Percentiles rank a stretch among this genome's conserved stretches.
Evolutionary conservation across 352 stramenopile species (phyloP).

Genomic region (Pythium brachiatum): DNA sequence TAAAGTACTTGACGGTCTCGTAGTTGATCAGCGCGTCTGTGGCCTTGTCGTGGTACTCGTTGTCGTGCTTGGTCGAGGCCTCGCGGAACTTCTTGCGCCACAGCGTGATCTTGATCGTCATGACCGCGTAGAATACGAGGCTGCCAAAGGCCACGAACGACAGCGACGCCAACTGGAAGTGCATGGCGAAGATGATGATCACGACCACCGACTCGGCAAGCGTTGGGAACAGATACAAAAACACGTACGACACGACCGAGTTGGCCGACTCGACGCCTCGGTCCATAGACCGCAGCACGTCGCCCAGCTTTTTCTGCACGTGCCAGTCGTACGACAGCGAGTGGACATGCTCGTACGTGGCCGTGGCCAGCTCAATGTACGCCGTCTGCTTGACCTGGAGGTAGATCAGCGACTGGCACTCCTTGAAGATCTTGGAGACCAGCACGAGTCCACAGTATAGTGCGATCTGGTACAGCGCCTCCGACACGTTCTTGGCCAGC

Average conservation of each 20-base stretch:
- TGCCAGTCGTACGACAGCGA: conserved; percentile 97
- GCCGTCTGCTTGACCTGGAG: conserved; percentile 96
- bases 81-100: conserved; percentile 98
- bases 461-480: conserved; percentile 55
- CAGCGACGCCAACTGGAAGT: conserved; percentile 92
- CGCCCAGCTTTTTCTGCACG: conserved; percentile 96
- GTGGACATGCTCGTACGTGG: conserved; percentile 97
- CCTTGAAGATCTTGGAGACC: conserved; percentile 90
- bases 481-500: conserved; percentile 48
- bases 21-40: conserved; percentile 98
- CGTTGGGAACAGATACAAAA: conserved; percentile 95
- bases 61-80: conserved; percentile 92
- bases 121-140: conserved; percentile 93
- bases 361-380: conserved; percentile 96
- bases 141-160: conserved; percentile 93
- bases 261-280: conserved; percentile 91
- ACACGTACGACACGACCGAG: conserved; percentile 96
- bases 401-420: conserved; percentile 94
- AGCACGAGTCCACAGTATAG: conserved; percentile 87
- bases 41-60: conserved; percentile 97
- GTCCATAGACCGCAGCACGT: conserved; percentile 95
- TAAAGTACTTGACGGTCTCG: conserved; percentile 98
- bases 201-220: conserved; percentile 95
- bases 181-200: conserved; percentile 88
- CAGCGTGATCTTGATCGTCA: conserved; percentile 96